phyloP scores from a whole-genome alignment of 106 monocot species.

The Dendrobium huoshanense region DNA sequence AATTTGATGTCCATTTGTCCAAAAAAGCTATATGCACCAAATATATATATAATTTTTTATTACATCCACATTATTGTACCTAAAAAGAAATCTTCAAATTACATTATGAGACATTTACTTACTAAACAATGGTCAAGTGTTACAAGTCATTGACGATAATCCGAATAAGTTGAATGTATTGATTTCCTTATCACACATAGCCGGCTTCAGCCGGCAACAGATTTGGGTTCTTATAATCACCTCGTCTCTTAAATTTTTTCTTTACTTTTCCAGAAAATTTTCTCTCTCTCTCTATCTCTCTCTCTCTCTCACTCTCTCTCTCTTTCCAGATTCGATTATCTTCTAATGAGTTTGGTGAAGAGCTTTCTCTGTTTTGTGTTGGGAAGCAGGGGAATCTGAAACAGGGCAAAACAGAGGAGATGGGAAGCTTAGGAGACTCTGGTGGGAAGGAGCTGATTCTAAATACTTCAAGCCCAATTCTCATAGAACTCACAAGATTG shows the following conservation, averaged over 20 bases:
- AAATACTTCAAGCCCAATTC: conserved; percentile 16
- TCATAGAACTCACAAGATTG: conserved; percentile 33
- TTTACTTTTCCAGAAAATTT: neutral
- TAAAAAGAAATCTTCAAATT: no score
- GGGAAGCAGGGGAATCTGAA: neutral
- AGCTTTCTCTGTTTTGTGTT: neutral
- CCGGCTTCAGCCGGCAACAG: neutral
- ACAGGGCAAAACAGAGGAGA: conserved; percentile 1
- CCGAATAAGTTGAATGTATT: neutral
- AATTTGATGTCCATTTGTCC: neutral
- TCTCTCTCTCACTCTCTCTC: neutral
- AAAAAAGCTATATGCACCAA: neutral
- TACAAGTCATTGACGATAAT: neutral
- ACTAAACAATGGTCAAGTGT: neutral
- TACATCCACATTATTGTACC: neutral
- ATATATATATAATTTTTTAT: neutral
- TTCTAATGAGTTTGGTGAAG: neutral
- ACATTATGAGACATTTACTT: no score
- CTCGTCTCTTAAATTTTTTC: neutral
- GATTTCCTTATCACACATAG: neutral
- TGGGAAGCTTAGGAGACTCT: conserved; percentile 33
- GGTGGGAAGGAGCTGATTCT: conserved; percentile 12
- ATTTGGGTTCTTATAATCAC: neutral
- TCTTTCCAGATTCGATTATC: neutral
- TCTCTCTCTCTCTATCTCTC: no score